A percentile compares a stretch with the other conserved stretches of the same genome.
These are phyloP conservation scores for Arctium minus DNA, from an alignment of 129 eudicot genomes.

Conservation along the genomic window DNA sequence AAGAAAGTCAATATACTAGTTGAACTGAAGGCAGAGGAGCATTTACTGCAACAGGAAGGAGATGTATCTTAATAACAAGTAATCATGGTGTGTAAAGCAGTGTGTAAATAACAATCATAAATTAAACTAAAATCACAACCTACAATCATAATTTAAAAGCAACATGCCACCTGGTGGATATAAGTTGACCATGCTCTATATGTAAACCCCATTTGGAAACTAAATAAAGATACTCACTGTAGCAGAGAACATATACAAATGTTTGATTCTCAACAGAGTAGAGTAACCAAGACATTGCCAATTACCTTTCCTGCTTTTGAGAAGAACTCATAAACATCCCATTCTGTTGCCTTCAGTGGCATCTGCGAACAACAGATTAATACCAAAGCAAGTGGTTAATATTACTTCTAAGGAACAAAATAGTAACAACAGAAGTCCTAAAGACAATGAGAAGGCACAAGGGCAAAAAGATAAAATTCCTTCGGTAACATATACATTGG, in stretches of 20 bases:
- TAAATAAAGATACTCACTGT: background rate
- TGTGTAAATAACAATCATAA: conserved; percentile 18
- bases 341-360: conserved; percentile 80
- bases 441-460: background rate
- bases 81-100: conserved; percentile 22
- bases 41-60: conserved; percentile 50
- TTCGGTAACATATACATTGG: background rate
- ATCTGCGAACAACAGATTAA: conserved; percentile 41
- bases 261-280: background rate
- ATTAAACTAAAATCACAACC: background rate
- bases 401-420: background rate
- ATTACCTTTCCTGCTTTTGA: conserved; percentile 77
- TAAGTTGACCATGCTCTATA: conserved; percentile 14
- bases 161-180: conserved; percentile 12
- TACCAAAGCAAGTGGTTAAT: background rate
- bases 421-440: background rate
- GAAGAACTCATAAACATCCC: conserved; percentile 73
- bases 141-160: background rate
- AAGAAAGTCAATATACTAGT: conserved; percentile 35
- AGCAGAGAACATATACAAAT: background rate
- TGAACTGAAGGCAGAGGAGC: conserved; percentile 26
- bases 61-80: conserved; percentile 39
- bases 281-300: conserved; percentile 1
- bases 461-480: background rate
- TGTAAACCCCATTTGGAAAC: background rate